Percentiles rank a stretch among this genome's conserved stretches.
Evolutionary conservation across 805 yeast genomes (phyloP).

Genomic region (Metschnikowia santaceciliae): DNA sequence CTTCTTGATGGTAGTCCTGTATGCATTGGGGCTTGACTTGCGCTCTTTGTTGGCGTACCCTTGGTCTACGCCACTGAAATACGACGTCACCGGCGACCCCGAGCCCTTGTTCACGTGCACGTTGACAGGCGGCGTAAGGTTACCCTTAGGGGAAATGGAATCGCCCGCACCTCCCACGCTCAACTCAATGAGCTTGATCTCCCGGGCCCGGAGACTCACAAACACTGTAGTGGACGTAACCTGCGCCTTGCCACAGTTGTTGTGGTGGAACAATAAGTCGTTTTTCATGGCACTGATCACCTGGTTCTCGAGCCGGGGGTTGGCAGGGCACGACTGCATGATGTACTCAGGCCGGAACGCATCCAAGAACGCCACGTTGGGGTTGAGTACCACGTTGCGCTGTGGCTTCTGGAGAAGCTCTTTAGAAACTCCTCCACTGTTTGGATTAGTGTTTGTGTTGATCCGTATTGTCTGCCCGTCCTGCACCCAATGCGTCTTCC

Average conservation of each 20-base stretch:
- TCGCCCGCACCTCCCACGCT: conserved; percentile 19
- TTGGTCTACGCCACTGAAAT: conserved; percentile 4
- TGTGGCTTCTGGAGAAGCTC: conserved; percentile 6
- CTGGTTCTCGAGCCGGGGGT: conserved; percentile 47
- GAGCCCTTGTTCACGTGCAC: conserved; percentile 1
- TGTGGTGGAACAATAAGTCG: conserved; percentile 44
- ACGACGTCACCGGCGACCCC: conserved; percentile 11
- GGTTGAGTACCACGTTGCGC: conserved; percentile 18
- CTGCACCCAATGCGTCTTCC: not conserved
- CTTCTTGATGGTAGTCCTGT: conserved; percentile 35
- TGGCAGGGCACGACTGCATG: conserved; percentile 52
- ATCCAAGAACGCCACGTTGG: conserved; percentile 43
- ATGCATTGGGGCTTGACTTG: conserved; percentile 14
- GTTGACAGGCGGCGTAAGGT: conserved; percentile 5
- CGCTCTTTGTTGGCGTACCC: conserved; percentile 5
- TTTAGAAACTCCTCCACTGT: not conserved
- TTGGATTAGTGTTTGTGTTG: not conserved
- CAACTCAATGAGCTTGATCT: conserved; percentile 43
- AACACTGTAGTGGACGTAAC: conserved; percentile 37
- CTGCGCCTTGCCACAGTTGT: conserved; percentile 28
- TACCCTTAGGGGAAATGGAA: not conserved
- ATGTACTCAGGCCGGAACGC: conserved; percentile 51
- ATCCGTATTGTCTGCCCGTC: not conserved
- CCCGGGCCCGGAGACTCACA: conserved; percentile 42
- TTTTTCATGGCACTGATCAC: conserved; percentile 50